Base-by-base conservation (phyloP, 768 basidiomycete species). In the Calocybe indica region DNA sequence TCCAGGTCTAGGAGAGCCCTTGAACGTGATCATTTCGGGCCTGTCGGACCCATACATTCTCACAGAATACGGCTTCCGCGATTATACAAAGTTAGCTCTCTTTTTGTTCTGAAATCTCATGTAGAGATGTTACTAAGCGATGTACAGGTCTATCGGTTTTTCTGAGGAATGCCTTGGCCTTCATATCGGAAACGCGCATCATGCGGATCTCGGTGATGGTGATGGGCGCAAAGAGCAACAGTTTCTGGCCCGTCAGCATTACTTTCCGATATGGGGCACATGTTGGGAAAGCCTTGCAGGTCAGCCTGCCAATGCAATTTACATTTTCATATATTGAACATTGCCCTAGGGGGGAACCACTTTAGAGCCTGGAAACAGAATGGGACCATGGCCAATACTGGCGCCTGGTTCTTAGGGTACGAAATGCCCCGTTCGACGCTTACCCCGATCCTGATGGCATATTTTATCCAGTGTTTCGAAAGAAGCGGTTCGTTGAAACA, bases 291-390 rank as follows among this genome's bases (percentile, higher is more conserved):
- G 81, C 56, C 63, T 92, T 15, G 74, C 82, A 53, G 84, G 84
- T 74, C 43, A 45, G 62, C 51, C 30, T 14, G 7, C 8, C 44
- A n/a, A 15, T 33, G 4, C 12, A 40, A 0, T 37, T 43, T 34
- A 6, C 44, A 12, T 29, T 45, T 14, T 33, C 47, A 39, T 50
- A 11, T 14, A 31, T 34, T 40, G 40, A 44, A 38, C 30, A 14
- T 31, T 29, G 10, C 22, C 33, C 37, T 58, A 75, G 89, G 89
- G n/a, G 91, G 90, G 2, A 83, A 92, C 48, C 92, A 93, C 59
- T 93, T 88, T 58, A 77, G 90, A 42, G 88, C 88, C 6, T 93
- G 90, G 90, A 82, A 80, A 58, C 90, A 93, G 72, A 89, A 91
- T 54, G 90, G 88, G 3, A 82, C 85, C 0, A 58, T 69, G 12